Evolutionary conservation across 148 eudicot genomes (phyloP).

Genomic region (Vaccinium vitisidaea): DNA sequence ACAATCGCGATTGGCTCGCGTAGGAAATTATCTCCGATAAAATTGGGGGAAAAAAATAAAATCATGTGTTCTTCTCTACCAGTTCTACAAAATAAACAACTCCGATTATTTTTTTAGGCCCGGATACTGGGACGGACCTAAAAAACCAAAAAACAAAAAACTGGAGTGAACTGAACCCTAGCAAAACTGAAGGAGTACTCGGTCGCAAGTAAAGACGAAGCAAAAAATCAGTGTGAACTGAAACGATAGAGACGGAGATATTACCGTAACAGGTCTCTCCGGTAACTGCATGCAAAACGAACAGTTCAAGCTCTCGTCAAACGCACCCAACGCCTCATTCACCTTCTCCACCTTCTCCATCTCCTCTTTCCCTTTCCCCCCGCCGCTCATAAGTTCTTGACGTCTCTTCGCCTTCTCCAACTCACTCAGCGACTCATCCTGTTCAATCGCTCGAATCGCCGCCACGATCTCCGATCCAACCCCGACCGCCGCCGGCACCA

Average conservation of each 20-base stretch:
- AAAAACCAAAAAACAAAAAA: background rate
- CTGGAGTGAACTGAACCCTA: background rate
- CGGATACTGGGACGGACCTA: background rate
- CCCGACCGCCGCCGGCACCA: conserved; percentile 9
- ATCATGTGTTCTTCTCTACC: background rate
- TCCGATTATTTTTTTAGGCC: background rate
- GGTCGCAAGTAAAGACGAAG: background rate
- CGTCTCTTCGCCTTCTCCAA: conserved; percentile 63
- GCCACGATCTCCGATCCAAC: conserved; percentile 33
- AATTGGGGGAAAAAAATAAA: background rate
- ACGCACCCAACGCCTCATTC: conserved; percentile 43
- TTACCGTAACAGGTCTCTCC: conserved; percentile 88
- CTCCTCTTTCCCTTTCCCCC: conserved; percentile 9
- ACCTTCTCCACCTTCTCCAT: conserved; percentile 2
- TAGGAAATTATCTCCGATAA: background rate
- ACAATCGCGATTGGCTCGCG: background rate
- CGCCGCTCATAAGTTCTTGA: conserved; percentile 61
- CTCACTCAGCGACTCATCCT: conserved; percentile 43
- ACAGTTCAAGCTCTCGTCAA: conserved; percentile 58
- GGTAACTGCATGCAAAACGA: conserved; percentile 77
- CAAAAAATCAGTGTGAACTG: background rate
- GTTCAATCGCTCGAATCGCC: conserved; percentile 62
- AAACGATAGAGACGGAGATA: background rate
- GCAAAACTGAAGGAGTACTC: too few relatives aligned
- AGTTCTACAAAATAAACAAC: background rate